phyloP scores from a whole-genome alignment of 768 basidiomycete genomes.

The Termitomyces heimii region DNA sequence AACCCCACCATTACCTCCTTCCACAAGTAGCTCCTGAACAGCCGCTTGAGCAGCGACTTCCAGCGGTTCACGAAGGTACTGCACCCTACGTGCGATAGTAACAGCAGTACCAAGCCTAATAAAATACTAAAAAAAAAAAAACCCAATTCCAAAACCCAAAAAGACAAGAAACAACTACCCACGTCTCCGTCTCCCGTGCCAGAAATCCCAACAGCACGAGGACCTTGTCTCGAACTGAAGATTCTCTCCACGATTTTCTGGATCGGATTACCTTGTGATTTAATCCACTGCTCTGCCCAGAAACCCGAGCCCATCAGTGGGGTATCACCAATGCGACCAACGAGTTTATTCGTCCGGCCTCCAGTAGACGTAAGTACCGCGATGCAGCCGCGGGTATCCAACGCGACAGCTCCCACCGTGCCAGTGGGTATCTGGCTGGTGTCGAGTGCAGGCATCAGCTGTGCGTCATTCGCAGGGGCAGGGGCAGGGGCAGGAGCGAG shows the following conservation, averaged over 20 bases:
- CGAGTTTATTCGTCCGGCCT: constrained; percentile 78
- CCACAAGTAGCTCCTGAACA: constrained; percentile 48
- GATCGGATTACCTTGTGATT: constrained; percentile 21
- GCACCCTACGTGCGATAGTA: constrained; percentile 63
- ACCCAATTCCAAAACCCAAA: no score
- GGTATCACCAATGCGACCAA: constrained; percentile 80
- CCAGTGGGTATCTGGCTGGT: constrained; percentile 63
- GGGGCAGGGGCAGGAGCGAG: neutral
- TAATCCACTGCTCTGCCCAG: constrained; percentile 78
- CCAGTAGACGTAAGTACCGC: constrained; percentile 74
- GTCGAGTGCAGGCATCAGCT: constrained; percentile 35
- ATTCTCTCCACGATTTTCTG: constrained; percentile 20
- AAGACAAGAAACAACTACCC: no score
- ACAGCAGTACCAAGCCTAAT: constrained; percentile 65
- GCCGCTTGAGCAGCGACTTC: constrained; percentile 46
- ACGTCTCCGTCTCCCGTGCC: constrained; percentile 87
- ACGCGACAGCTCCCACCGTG: constrained; percentile 81
- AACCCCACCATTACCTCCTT: constrained; percentile 69
- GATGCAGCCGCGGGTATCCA: constrained; percentile 72
- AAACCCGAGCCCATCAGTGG: constrained; percentile 74
- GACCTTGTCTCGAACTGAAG: constrained; percentile 21
- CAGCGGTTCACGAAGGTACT: constrained; percentile 52
- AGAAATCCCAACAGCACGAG: constrained; percentile 62
- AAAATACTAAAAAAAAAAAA: constrained; percentile 62
- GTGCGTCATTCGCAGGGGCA: constrained; percentile 8